phyloP scores from a whole-genome alignment of 306 rosid species.

The Malus fusca region DNA sequence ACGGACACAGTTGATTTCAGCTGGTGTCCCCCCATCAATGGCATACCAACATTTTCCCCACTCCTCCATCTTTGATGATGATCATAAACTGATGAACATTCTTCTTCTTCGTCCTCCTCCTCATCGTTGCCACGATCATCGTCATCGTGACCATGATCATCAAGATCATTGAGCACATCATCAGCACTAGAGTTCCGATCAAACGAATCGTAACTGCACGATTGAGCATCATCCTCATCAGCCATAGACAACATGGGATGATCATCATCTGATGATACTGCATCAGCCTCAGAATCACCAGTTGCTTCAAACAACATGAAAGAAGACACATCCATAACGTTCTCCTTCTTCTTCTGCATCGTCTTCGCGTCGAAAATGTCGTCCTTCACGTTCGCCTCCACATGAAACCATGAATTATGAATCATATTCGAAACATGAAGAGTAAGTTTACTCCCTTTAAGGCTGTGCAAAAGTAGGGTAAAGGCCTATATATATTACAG shows the following conservation, averaged over 20 bases:
- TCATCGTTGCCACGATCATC: background rate
- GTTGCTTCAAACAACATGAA: constrained; percentile 54
- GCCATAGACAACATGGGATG: background rate
- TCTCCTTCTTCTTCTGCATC: constrained; percentile 13
- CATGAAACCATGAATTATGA: background rate
- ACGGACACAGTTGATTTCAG: constrained; percentile 41
- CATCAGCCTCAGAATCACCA: constrained; percentile 64
- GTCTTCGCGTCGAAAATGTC: background rate
- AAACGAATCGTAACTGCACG: constrained; percentile 50
- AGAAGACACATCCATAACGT: constrained; percentile 25
- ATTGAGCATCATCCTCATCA: constrained; percentile 52
- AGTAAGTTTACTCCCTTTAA: background rate
- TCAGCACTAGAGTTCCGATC: constrained; percentile 15
- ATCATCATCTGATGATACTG: background rate
- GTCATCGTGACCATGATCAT: constrained; percentile 11
- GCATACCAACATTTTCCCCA: constrained; percentile 7
- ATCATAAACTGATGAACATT: background rate
- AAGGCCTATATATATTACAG: background rate
- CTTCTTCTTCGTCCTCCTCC: constrained; percentile 8
- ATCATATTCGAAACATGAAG: background rate
- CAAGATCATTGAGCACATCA: constrained; percentile 5
- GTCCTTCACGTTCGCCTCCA: background rate
- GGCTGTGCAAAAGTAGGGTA: background rate
- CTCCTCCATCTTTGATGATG: constrained; percentile 18
- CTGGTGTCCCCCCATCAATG: constrained; percentile 4